These are phyloP conservation scores for Cercis canadensis DNA, from an alignment of 306 rosid genomes.

Conservation along the genomic window DNA sequence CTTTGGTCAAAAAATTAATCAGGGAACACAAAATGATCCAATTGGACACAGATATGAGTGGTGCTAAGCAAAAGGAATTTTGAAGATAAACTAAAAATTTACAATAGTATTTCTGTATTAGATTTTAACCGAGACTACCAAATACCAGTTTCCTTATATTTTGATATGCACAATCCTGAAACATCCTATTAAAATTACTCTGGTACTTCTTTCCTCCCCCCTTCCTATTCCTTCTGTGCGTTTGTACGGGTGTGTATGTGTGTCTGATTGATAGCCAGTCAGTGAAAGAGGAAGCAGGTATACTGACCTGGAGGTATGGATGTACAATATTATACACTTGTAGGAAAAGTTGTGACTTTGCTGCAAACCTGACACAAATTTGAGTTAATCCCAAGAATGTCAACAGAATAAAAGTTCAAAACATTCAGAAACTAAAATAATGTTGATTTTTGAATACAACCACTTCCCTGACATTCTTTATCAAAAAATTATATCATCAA, in stretches of 20 bases:
- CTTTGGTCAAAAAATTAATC: background rate
- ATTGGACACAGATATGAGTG: background rate
- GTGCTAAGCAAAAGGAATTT: background rate
- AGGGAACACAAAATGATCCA: constrained; percentile 21
- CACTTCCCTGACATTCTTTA: no score
- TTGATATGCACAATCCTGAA: constrained; percentile 13
- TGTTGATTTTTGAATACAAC: no score
- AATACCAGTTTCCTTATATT: background rate
- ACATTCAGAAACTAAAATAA: no score
- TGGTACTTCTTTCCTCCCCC: background rate
- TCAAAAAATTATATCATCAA: no score
- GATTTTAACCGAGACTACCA: no score
- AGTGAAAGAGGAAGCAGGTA: constrained; percentile 7
- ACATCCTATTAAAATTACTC: constrained; percentile 8
- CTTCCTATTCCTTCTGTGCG: constrained; percentile 2
- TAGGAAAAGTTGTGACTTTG: constrained; percentile 61
- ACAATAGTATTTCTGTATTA: no score
- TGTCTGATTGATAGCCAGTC: constrained; percentile 23
- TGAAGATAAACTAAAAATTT: no score
- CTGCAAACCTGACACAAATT: constrained; percentile 67
- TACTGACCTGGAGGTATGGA: constrained; percentile 86
- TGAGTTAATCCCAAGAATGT: constrained; percentile 31
- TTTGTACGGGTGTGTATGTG: background rate
- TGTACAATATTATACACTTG: constrained; percentile 57
- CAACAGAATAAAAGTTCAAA: no score